phyloP scores from a whole-genome alignment of 2,329 filamentous ascomycete species.

The Penicillium sp. region DNA sequence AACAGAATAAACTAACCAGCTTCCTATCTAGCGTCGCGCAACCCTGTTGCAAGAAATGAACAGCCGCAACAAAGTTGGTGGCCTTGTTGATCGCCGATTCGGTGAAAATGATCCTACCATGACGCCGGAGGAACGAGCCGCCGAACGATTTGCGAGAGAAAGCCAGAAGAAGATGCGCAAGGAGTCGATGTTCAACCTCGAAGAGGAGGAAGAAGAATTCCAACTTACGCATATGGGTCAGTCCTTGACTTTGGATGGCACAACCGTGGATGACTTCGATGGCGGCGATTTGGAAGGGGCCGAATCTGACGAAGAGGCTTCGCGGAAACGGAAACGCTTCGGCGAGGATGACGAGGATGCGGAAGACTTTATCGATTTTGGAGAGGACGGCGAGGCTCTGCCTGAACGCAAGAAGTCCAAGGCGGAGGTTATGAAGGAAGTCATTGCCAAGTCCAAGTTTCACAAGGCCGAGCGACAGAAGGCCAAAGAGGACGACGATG shows the following conservation, averaged over 20 bases:
- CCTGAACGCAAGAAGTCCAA: conserved; percentile 91
- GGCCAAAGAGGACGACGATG: conserved; percentile 89
- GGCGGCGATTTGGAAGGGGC: conserved; percentile 67
- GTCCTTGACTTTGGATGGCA: conserved; percentile 65
- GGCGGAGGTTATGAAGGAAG: conserved; percentile 95
- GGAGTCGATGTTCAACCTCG: conserved; percentile 82
- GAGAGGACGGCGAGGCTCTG: conserved; percentile 53
- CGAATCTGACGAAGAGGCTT: conserved; percentile 58
- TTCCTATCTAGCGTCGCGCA: conserved; percentile 63
- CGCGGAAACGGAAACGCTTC: conserved; percentile 55
- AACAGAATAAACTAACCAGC: conserved; percentile 9
- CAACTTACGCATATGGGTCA: conserved; percentile 82
- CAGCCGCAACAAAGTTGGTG: conserved; percentile 84
- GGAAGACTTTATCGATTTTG: conserved; percentile 45
- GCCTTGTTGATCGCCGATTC: conserved; percentile 88
- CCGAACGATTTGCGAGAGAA: conserved; percentile 86
- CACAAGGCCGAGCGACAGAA: conserved; percentile 94
- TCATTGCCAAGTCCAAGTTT: conserved; percentile 95
- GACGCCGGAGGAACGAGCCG: conserved; percentile 88
- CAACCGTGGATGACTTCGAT: conserved; percentile 71
- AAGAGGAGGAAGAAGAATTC: conserved; percentile 73
- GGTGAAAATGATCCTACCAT: conserved; percentile 94
- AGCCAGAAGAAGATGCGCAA: conserved; percentile 79
- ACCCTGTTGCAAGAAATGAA: conserved; percentile 91
- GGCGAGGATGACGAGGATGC: conserved; percentile 48